phyloP scores from a whole-genome alignment of 306 rosid genomes.

The Lathyrus oleraceus region DNA sequence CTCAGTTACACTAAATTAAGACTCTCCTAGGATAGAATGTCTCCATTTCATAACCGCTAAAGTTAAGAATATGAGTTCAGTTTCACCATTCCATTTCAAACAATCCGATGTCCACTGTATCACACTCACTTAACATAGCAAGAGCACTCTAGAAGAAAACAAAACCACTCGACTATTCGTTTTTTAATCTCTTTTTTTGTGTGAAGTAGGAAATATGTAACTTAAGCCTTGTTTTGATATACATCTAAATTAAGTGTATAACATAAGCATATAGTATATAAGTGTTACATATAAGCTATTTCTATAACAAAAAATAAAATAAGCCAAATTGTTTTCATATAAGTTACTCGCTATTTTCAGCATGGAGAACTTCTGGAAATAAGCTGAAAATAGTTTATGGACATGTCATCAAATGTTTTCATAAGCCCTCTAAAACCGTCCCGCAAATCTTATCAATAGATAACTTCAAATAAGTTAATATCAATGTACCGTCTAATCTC shows the following conservation, averaged over 20 bases:
- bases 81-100: slow-evolving; percentile 28
- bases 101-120: slow-evolving; percentile 18
- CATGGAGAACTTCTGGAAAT: not conserved
- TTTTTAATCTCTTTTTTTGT: not conserved
- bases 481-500: not conserved
- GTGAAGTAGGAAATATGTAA: not conserved
- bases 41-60: not conserved
- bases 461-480: not conserved
- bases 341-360: not conserved
- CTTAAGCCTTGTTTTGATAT: not conserved
- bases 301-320: not conserved
- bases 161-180: not conserved
- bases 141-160: not conserved
- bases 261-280: not conserved
- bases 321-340: not conserved
- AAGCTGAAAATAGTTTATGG: not conserved
- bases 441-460: not conserved
- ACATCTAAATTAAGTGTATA: slow-evolving; percentile 1
- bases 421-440: not conserved
- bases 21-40: not conserved
- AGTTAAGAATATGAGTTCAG: slow-evolving; percentile 10
- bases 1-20: slow-evolving; percentile 4
- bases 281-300: not conserved
- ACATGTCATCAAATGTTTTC: not conserved
- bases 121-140: slow-evolving; percentile 11